These are phyloP conservation scores for Tolypocladium endophyticum DNA, from an alignment of 2,329 filamentous ascomycete genomes.

Conservation along the genomic window DNA sequence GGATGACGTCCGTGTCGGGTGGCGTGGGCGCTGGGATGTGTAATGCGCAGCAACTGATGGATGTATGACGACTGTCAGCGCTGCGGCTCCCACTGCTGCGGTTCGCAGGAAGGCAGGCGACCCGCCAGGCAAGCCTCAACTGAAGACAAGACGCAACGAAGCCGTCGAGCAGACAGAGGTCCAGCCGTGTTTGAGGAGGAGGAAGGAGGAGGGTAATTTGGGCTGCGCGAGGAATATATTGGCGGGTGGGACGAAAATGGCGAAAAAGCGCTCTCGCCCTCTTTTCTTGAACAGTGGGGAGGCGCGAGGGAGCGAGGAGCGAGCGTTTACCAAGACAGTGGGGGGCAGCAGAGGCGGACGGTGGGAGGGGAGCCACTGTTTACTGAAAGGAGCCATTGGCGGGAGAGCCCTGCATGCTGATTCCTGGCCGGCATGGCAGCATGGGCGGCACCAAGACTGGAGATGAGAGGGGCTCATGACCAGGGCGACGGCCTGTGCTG, in stretches of 20 bases:
- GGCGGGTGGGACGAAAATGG: slow-evolving; percentile 3
- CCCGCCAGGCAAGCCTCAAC: slow-evolving; percentile 1
- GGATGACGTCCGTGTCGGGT: slow-evolving; percentile 11
- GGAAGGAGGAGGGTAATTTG: background rate
- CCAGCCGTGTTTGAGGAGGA: background rate
- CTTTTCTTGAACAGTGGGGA: background rate
- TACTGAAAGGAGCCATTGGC: background rate
- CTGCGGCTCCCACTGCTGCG: background rate
- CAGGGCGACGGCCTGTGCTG: background rate
- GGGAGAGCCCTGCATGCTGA: background rate
- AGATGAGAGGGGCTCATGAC: background rate
- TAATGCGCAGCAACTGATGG: background rate
- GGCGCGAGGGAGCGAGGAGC: background rate
- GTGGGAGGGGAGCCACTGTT: background rate
- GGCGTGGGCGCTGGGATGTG: background rate
- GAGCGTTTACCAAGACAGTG: background rate
- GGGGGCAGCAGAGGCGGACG: background rate
- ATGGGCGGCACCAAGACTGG: background rate
- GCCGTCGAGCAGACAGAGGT: background rate
- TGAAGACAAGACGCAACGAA: background rate
- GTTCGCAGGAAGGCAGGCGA: background rate
- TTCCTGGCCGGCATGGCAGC: background rate
- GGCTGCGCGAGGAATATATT: slow-evolving; percentile 3
- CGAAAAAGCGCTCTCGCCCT: slow-evolving; percentile 1
- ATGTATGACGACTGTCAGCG: background rate